Evolutionary conservation across 2,329 filamentous ascomycete genomes (phyloP), one percentile per base, ranked within the genome.

Genomic region (Aspergillus niger): DNA sequence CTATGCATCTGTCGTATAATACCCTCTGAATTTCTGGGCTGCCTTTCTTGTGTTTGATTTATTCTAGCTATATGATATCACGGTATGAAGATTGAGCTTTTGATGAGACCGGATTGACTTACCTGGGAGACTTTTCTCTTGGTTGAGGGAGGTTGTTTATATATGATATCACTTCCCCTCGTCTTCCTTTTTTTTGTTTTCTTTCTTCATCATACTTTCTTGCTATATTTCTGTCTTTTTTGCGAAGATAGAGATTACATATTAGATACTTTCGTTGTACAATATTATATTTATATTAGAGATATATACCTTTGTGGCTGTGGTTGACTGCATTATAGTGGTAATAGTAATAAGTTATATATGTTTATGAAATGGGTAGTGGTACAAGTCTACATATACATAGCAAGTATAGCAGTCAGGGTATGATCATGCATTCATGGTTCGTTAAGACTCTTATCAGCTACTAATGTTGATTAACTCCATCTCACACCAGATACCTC

Each of bases 1-100:
- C 20, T 15, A 17, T 53, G 20, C 6, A 26, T 51, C 38, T 41
- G 53, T 36, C 53, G 53, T 55, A 55, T 55, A 55, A 55, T 55
- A 55, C 53, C 53, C 53, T 55, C 38, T 55, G 53, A 24, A 39
- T 11, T 43, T 55, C 30, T 47, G 22, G 52, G 38, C 39, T 30
- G 15, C 4, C 13, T 53, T 55, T 55, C 5, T 20, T 44, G 20
- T 55, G 8, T 28, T 24, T 38, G 22, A 15, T 41, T 43, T 28
- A 24, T 13, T 55, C 38, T 15, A 39, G 28, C 39, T 47, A 30
- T 55, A 55, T 44, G 53, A 55, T 39, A 55, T 55, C 41, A 55
- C 43, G 53, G 53, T 44, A 44, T 44, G 26, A 55, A 55, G 43
- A 55, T 55, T 44, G 39, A 30, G 39, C 28, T 36, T 15, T 36